A percentile compares a stretch with the other conserved stretches of the same genome.
These are phyloP conservation scores for Debaryomyces sp. DNA, from an alignment of 1,139 yeast species.

Conservation along the genomic window DNA sequence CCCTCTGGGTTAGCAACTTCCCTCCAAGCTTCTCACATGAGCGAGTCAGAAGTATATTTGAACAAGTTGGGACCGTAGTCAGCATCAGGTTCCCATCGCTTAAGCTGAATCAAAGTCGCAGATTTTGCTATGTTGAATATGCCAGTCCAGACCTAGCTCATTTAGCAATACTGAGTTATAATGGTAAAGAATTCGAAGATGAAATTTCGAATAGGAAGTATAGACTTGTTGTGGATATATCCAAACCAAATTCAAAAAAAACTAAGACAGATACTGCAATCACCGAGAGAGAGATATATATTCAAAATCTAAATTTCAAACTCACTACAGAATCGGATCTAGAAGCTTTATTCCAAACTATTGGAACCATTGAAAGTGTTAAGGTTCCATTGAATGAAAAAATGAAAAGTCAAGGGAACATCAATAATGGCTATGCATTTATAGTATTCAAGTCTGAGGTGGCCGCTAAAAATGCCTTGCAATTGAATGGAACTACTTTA, in stretches of 20 bases:
- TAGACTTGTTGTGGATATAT: slow-evolving; percentile 55
- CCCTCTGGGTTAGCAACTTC: slow-evolving; percentile 72
- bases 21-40: slow-evolving; percentile 57
- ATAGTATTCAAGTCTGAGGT: slow-evolving; percentile 42
- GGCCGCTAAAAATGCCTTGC: slow-evolving; percentile 45
- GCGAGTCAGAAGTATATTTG: slow-evolving; percentile 46
- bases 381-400: slow-evolving; percentile 48
- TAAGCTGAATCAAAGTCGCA: slow-evolving; percentile 53
- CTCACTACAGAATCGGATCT: slow-evolving; percentile 29
- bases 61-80: slow-evolving; percentile 46
- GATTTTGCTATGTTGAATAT: slow-evolving; percentile 80
- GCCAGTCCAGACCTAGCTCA: slow-evolving; percentile 47
- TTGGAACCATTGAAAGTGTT: slow-evolving; percentile 50
- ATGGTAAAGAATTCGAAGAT: slow-evolving; percentile 36
- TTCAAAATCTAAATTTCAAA: slow-evolving; percentile 53
- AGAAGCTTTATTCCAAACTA: slow-evolving; percentile 24
- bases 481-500: slow-evolving; percentile 35
- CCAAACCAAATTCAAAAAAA: slow-evolving; percentile 47
- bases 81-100: slow-evolving; percentile 72
- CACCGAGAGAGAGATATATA: slow-evolving; percentile 57
- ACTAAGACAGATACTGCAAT: slow-evolving; percentile 42
- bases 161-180: slow-evolving; percentile 45
- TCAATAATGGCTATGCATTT: slow-evolving; percentile 61
- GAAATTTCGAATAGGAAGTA: slow-evolving; percentile 23
- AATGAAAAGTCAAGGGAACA: slow-evolving; percentile 28